Conservation (phyloP, 2,329 filamentous ascomycete genomes). For the Dactylonectria estremocensis region DNA sequence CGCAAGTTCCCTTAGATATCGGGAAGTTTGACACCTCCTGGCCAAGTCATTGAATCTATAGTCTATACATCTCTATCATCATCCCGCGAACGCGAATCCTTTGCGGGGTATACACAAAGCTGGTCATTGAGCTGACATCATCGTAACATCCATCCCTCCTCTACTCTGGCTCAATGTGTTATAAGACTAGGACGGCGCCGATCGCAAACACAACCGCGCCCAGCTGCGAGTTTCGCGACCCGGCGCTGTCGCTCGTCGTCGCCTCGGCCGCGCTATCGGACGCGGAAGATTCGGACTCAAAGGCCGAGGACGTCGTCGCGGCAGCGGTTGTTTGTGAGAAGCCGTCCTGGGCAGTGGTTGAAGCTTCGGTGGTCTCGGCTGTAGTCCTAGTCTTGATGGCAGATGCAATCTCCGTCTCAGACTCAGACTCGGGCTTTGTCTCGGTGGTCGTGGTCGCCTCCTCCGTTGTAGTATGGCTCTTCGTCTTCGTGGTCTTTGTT, state of each 20-base stretch:
- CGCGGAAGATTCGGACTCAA: slow-evolving; percentile 4
- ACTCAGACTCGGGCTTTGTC: neutral
- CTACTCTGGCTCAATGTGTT: neutral
- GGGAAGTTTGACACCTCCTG: neutral
- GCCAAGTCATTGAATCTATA: neutral
- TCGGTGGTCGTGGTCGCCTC: neutral
- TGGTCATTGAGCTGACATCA: neutral
- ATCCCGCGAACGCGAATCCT: neutral
- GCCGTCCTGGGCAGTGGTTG: neutral
- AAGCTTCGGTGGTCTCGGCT: neutral
- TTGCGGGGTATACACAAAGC: neutral
- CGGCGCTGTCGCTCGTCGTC: slow-evolving; percentile 6
- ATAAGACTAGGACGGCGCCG: slow-evolving; percentile 11
- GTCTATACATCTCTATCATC: neutral
- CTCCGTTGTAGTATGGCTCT: neutral
- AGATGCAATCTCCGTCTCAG: slow-evolving; percentile 9
- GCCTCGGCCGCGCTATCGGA: slow-evolving; percentile 8
- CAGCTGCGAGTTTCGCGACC: neutral
- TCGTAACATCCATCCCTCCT: neutral
- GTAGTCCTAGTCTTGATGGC: slow-evolving; percentile 3
- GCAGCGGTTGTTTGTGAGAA: neutral
- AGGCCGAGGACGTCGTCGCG: neutral
- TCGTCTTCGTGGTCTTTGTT: slow-evolving; percentile 1
- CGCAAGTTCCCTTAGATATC: neutral
- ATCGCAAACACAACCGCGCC: slow-evolving; percentile 20